Evolutionary conservation across 495 filamentous ascomycete species (phyloP), one percentile per base, ranked within the genome.

Genomic region (Tetracladium setigerum): DNA sequence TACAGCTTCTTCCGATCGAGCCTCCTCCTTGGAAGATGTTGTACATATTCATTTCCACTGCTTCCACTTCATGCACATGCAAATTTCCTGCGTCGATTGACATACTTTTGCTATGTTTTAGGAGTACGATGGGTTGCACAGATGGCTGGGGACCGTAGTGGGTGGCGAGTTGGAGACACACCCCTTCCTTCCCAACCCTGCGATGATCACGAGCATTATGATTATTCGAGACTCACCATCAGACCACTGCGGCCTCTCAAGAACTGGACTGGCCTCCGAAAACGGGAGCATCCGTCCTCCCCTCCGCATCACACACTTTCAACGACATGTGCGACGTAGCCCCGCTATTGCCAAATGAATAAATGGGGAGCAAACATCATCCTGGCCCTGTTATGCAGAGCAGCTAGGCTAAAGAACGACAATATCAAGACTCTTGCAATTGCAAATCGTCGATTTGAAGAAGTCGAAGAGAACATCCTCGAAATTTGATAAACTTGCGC

Each of bases 141-240:
- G 24, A 17, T 39, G 32, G 36, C 50, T 39, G 18, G 43, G 30
- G 10, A 13, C 12, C 36, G n/a, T n/a, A 39, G 46, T 30, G 11
- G 31, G 40, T 19, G 19, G 22, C 22, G 3, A 27, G 3, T 27
- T 27, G 22, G 22, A 27, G 22, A 27, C 22, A 27, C 22, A 27
- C 22, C 22, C 22, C 22, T 27, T 27, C 22, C 22, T 27, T 7
- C 22, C 32, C 30, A 18, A 38, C 40, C 50, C 50, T 51, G 47
- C 54, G 46, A 53, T 44, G 47, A 49, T 56, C 54, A 53, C 54
- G 54, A 57, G 44, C 53, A 57, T 37, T 27, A 27, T n/a, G n/a
- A n/a, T n/a, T n/a, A 27, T 27, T 27, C 22, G 22, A 27, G 22
- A 27, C 22, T 27, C 22, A 7, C 22, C 22, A 27, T 27, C 22